Base-by-base conservation (phyloP, 176 grass and related monocot species). In the Carex myosuroides region DNA sequence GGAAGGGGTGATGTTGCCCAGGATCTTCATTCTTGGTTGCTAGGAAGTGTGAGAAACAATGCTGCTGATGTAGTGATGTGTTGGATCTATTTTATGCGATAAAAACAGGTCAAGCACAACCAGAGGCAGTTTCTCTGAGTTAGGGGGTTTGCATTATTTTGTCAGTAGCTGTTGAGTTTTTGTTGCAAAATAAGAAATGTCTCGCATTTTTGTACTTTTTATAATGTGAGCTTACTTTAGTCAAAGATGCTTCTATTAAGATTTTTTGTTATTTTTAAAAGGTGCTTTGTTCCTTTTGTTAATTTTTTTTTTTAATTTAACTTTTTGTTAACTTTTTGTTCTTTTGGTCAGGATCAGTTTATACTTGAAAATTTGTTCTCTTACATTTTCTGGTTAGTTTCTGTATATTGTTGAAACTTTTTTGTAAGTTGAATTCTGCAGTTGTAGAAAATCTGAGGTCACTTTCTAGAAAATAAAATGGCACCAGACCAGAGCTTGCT, bases 1-100 rank as follows among this genome's bases (percentile, higher is more conserved):
- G 88, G 87, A 60, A 92, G 94, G 80, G 85, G 86, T 80, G 75
- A 90, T 39, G 63, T 92, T 66, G 94, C 94, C 13, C 94, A 89
- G 20, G 88, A 88, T 73, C 56, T 97, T 69, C 86, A 92, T 65
- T 92, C 75, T 20, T 87, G 85, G 59, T 97, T 88, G 86, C 94
- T 90, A 55, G 88, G 80, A 64, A 92, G 68, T 70, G 78, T 94
- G 50, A 81, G 87, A 53, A 91, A 94, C 77, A 88, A 97, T 48
- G 80, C 92, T 48, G 80, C 92, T 6, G 88, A 94, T n/a, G n/a
- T n/a, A n/a, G n/a, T n/a, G n/a, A n/a, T 90, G 87, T 94, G 73
- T 80, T 87, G 37, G 83, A 89, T 84, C 81, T 97, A 21, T 94
- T 97, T 67, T 82, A 85, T 81, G 58, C 35, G n/a, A 86, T 88